Evolutionary conservation across 2,329 filamentous ascomycete genomes (phyloP).

Genomic region (Claviceps monticola): DNA sequence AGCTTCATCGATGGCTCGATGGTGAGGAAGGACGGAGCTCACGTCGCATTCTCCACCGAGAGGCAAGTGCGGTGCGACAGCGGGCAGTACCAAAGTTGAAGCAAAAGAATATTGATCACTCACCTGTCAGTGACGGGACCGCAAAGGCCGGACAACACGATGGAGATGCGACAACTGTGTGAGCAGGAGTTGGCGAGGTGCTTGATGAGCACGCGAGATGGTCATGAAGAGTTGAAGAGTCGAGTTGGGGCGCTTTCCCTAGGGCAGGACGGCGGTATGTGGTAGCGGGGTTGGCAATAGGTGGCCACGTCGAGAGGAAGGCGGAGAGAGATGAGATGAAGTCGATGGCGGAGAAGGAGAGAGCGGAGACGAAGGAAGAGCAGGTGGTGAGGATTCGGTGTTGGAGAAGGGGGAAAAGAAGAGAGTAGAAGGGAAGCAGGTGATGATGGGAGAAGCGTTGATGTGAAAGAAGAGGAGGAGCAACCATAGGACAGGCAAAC

Average conservation of each 20-base stretch:
- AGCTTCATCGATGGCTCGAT: neutral
- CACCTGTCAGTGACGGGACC: neutral
- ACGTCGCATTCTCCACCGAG: neutral
- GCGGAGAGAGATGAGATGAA: neutral
- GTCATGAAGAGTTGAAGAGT: neutral
- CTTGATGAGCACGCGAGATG: too few relatives aligned
- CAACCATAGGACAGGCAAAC: neutral
- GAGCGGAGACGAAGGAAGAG: neutral
- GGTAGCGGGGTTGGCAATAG: slow-evolving; percentile 1
- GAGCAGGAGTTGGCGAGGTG: neutral
- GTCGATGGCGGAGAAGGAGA: neutral
- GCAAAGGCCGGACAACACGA: neutral
- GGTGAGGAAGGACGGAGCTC: neutral
- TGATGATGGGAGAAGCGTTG: slow-evolving; percentile 3
- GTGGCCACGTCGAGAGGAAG: neutral
- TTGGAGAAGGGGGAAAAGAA: slow-evolving; percentile 4
- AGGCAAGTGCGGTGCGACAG: neutral
- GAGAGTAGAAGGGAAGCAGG: neutral
- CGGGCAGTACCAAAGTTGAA: neutral
- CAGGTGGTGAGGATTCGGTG: neutral
- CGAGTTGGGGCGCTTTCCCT: neutral
- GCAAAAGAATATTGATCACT: neutral
- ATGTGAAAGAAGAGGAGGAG: neutral
- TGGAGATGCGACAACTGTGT: neutral
- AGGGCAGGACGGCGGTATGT: slow-evolving; percentile 2